A percentile compares a stretch with the other conserved stretches of the same genome.
These are phyloP conservation scores for Aspergillus japonicus DNA, from an alignment of 2,329 filamentous ascomycete species.

Conservation along the genomic window DNA sequence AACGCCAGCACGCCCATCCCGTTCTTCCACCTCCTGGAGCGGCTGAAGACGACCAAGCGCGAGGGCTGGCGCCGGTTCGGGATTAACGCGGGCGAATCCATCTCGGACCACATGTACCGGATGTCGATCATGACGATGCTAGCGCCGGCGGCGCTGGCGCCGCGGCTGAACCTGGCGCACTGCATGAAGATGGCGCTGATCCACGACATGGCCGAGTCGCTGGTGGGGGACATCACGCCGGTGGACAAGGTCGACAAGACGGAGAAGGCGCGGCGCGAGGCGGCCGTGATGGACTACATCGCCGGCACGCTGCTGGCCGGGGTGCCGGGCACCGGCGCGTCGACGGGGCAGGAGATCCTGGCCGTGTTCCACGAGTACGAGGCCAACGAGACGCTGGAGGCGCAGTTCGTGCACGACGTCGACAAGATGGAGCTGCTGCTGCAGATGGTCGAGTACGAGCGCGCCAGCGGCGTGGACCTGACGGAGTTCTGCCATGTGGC, in stretches of 20 bases:
- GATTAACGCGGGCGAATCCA: conserved; percentile 76
- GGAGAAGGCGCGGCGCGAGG: conserved; percentile 87
- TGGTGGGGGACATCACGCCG: conserved; percentile 96
- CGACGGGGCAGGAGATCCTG: conserved; percentile 67
- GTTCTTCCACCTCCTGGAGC: conserved; percentile 93
- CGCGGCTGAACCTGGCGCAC: conserved; percentile 70
- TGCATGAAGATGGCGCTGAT: conserved; percentile 96
- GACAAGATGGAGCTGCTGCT: conserved; percentile 94
- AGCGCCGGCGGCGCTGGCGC: conserved; percentile 70
- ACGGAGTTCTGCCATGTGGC: conserved; percentile 84
- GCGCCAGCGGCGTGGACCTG: conserved; percentile 68
- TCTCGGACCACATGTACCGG: conserved; percentile 98
- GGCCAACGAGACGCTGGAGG: conserved; percentile 77
- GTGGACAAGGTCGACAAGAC: conserved; percentile 75
- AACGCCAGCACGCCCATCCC: conserved; percentile 72
- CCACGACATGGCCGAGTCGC: conserved; percentile 94
- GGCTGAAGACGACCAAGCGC: conserved; percentile 92
- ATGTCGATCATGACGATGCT: conserved; percentile 97
- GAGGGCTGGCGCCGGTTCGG: conserved; percentile 93
- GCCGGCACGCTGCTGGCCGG: conserved; percentile 69
- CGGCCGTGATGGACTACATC: conserved; percentile 89
- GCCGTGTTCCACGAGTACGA: conserved; percentile 95
- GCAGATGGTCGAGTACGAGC: conserved; percentile 97
- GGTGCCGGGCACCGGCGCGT: conserved; percentile 63
- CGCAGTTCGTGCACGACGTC: conserved; percentile 89